Conservation (phyloP, 1,284 basidiomycete species). For the Pascua sp. region DNA sequence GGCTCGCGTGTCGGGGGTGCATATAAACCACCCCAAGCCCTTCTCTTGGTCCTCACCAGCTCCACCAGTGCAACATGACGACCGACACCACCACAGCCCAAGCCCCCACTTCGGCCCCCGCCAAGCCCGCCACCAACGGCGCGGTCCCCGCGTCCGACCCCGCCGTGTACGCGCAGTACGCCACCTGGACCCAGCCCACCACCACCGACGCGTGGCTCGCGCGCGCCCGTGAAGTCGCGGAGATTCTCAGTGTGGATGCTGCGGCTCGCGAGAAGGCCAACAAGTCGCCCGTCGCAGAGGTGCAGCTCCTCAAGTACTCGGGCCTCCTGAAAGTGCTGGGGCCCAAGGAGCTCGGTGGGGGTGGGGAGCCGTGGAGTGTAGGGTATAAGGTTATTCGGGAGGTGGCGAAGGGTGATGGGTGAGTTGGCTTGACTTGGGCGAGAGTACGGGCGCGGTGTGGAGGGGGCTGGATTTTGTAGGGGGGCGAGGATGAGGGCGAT, state of each 20-base stretch:
- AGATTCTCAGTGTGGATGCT: slow-evolving; percentile 1
- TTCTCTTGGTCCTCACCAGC: no score
- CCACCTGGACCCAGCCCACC: slow-evolving; percentile 1
- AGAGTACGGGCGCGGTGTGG: no score
- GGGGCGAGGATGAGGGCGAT: no score
- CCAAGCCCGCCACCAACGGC: background rate
- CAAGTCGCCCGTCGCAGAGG: slow-evolving; percentile 10
- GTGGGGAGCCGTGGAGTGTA: slow-evolving; percentile 5
- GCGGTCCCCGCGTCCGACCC: slow-evolving; percentile 5
- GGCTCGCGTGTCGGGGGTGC: no score
- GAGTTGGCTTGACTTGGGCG: background rate
- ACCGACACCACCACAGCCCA: no score
- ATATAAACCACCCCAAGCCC: no score
- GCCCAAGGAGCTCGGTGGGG: slow-evolving; percentile 4
- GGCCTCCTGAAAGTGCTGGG: slow-evolving; percentile 8
- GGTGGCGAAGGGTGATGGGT: slow-evolving; percentile 10
- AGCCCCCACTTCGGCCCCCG: no score
- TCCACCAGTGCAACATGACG: no score
- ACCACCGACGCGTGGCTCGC: slow-evolving; percentile 3
- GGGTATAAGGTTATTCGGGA: slow-evolving; percentile 6
- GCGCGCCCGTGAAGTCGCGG: slow-evolving; percentile 7
- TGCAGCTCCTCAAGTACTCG: slow-evolving; percentile 12
- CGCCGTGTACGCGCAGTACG: slow-evolving; percentile 7
- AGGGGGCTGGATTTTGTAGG: no score
- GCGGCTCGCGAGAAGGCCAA: slow-evolving; percentile 7